Conservation (phyloP, 2,329 filamentous ascomycete species). For the Alternaria sp. region DNA sequence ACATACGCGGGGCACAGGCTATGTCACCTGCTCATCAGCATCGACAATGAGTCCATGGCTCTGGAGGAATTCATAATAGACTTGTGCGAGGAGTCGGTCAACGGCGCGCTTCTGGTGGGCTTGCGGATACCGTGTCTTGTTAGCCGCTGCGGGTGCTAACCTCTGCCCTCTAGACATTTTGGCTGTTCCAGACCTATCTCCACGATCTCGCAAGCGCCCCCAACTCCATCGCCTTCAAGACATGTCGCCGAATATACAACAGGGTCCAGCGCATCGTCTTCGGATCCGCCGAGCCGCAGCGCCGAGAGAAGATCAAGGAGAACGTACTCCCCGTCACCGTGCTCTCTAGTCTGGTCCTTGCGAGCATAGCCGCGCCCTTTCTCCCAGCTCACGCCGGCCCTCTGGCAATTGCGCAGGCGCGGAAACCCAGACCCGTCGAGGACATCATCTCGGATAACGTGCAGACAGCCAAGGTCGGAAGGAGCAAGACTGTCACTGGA, state of each 20-base stretch:
- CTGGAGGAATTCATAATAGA: conserved; percentile 88
- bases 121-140: conserved; percentile 25
- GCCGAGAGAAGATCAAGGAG: conserved; percentile 80
- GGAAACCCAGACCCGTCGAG: conserved; percentile 73
- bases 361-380: conserved; percentile 77
- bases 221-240: conserved; percentile 80
- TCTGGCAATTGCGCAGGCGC: conserved; percentile 81
- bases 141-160: conserved; percentile 39
- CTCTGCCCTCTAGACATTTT: conserved; percentile 74
- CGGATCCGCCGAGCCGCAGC: conserved; percentile 73
- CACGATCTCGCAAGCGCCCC: conserved; percentile 81
- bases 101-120: conserved; percentile 80
- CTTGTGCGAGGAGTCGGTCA: conserved; percentile 86
- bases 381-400: conserved; percentile 82
- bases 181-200: conserved; percentile 88
- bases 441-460: conserved; percentile 69
- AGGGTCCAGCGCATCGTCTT: conserved; percentile 90
- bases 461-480: conserved; percentile 65
- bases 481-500: conserved; percentile 74
- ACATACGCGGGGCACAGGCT: conserved; percentile 54
- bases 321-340: conserved; percentile 83
- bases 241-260: conserved; percentile 84
- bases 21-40: conserved; percentile 86
- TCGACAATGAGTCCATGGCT: conserved; percentile 92
- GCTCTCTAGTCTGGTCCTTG: conserved; percentile 80